phyloP scores from a whole-genome alignment of 2,329 filamentous ascomycete species.

The Colletotrichum costaricense region DNA sequence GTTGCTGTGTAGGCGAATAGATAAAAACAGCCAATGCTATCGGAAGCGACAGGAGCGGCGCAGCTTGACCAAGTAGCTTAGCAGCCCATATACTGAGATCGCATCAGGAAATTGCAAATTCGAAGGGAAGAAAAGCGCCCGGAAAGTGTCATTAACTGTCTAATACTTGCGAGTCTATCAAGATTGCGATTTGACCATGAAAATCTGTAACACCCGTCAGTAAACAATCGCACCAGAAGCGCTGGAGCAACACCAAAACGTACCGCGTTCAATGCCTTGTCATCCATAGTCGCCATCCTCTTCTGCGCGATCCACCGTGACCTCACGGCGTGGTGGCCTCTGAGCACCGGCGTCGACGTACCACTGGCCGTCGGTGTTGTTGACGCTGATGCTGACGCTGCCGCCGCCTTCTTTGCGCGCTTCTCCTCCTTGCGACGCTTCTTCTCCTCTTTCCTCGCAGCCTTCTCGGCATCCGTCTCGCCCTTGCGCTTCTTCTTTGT shows the following conservation, averaged over 20 bases:
- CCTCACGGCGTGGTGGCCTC: constrained; percentile 78
- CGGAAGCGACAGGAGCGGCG: background rate
- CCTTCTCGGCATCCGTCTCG: constrained; percentile 48
- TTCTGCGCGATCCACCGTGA: constrained; percentile 91
- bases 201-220: constrained; percentile 62
- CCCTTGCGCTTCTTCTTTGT: constrained; percentile 46
- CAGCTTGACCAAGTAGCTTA: background rate
- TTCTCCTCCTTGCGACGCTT: constrained; percentile 55
- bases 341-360: constrained; percentile 55
- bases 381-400: constrained; percentile 35
- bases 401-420: constrained; percentile 50
- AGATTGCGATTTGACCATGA: constrained; percentile 69
- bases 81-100: background rate
- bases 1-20: background rate
- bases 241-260: constrained; percentile 37
- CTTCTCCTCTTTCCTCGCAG: constrained; percentile 63
- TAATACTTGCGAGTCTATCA: constrained; percentile 10
- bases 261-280: constrained; percentile 88
- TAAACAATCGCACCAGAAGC: background rate
- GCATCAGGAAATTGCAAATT: background rate
- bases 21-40: too few relatives aligned
- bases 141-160: background rate
- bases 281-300: constrained; percentile 83
- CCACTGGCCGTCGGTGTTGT: constrained; percentile 55
- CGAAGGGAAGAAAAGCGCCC: background rate